Evolutionary conservation across 495 filamentous ascomycete species (phyloP), one percentile per base, ranked within the genome.

Genomic region (Pyrenopolyporus hunteri): DNA sequence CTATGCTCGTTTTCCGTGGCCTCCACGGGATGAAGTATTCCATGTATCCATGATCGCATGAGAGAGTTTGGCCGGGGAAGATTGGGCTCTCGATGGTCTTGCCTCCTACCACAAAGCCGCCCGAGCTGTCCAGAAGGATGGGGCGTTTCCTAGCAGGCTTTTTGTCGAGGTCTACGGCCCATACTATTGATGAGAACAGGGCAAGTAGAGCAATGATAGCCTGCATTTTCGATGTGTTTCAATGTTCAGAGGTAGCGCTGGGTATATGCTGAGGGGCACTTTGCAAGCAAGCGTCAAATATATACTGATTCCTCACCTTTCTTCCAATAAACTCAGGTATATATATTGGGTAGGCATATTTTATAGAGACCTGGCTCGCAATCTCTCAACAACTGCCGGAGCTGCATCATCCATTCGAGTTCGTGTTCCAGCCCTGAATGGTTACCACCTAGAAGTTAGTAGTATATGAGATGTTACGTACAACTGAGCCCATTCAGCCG

Each of bases 11-110:
- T 35, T 63, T 67, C n/a, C 77, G 73, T 11, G 74, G 75, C 11
- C 40, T 67, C 75, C 71, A 78, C 0, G 78, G 78, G 31, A 74
- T 70, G 62, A 81, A 81, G 63, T 81, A 81, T 60, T 81, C 78
- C 46, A 81, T 64, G 59, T 80, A 81, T 13, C 79, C 79, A 59
- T 80, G 77, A 25, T 81, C 78, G 59, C 78, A 81, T 1, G 73
- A 73, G 8, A 80, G 70, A 0, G 77, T 79, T 44, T 58, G 45
- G 40, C 68, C 73, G 1, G 68, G 66, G 46, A 67, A 67, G 2
- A 22, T 33, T 4, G 75, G 73, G 45, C 63, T 60, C 6, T 19
- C 20, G 64, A 77, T 72, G 42, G 71, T 43, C 39, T 59, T 73
- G 31, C 76, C 75, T 42, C 69, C 75, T 1, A 74, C 66, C 6